Evolutionary conservation across 345 rosid species (phyloP), one percentile per base, ranked within the genome.

Genomic region (Hibiscus tridactylites): DNA sequence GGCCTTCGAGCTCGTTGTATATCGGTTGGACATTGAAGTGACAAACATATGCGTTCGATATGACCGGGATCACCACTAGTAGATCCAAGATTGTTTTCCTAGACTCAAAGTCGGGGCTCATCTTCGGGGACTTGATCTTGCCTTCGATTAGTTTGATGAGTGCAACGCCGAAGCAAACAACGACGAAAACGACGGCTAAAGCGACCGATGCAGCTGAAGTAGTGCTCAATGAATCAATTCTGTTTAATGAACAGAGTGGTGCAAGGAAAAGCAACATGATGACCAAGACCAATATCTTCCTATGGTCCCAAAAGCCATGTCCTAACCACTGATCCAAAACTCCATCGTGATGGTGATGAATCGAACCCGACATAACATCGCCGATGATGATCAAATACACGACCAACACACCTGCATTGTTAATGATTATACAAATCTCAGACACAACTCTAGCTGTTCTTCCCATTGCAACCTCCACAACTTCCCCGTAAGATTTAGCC

Each of bases 131-230:
- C 29, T 90, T 86, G 1, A 84, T 85, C 28, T 87, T 88, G 1
- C 97, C 97, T 82, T 90, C 88, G 12, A 89, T 68, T 12, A 95
- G 86, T 87, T 92, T 92, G 42, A 90, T 81, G 10, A 82, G 64
- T 0, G 99, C 93, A 49, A 90, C 89, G 5, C 42, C 44, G 13
- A 87, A 85, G 68, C 97, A 92, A 31, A 92, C 96, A 44, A 88
- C 75, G 0, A 94, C 99, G 71, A 92, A 94, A 3, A 94, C 92
- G 44, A 95, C 84, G 0, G 97, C 97, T n/a, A 92, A 89, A 61
- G 90, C 98, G 52, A 94, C 98, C 0, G 98, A 94, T 65, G 97
- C 97, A 72, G 96, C 99, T 3, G 99, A 95, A 11, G 91, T 89
- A 54, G 80, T 28, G 80, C 93, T 91, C 78, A 94, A 82, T 0